Evolutionary conservation across 1,284 basidiomycete genomes (phyloP).

Genomic region (Coniophora puteana): DNA sequence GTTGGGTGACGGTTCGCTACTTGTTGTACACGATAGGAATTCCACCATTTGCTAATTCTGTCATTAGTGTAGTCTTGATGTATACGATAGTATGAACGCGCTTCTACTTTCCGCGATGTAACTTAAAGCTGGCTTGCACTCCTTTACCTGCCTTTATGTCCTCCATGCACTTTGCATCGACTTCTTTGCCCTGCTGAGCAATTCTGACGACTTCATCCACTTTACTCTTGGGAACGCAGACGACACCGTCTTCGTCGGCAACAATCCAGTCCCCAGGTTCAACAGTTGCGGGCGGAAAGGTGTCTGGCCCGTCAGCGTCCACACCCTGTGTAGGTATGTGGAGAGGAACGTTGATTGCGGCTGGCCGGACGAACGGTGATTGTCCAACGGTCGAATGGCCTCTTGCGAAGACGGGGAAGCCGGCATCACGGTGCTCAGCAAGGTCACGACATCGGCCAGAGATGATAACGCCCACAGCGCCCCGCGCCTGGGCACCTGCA

Average conservation of each 20-base stretch:
- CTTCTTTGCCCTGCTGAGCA: conserved; percentile 56
- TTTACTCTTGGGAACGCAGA: conserved; percentile 67
- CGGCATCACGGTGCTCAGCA: conserved; percentile 64
- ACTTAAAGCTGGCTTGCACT: conserved; percentile 75
- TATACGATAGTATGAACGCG: not conserved
- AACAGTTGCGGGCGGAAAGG: conserved; percentile 57
- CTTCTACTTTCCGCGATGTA: conserved; percentile 60
- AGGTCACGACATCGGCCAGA: conserved; percentile 84
- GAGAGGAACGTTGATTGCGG: conserved; percentile 74
- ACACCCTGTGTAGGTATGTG: conserved; percentile 47
- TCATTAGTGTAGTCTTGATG: too few relatives aligned
- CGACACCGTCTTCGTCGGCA: conserved; percentile 89
- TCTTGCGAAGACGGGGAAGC: conserved; percentile 78
- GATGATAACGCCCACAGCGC: conserved; percentile 74
- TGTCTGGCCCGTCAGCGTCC: conserved; percentile 20
- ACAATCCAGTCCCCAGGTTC: conserved; percentile 82
- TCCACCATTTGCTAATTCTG: not conserved
- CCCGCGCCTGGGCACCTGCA: conserved; percentile 70
- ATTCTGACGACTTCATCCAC: conserved; percentile 58
- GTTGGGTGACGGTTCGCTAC: conserved; percentile 12
- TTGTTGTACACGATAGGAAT: not conserved
- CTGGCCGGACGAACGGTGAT: conserved; percentile 82
- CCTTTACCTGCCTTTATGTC: conserved; percentile 78
- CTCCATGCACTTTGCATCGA: conserved; percentile 73
- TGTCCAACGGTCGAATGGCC: conserved; percentile 87